Evolutionary conservation across 352 stramenopile species (phyloP).

Genomic region (Pythium oligandrum): DNA sequence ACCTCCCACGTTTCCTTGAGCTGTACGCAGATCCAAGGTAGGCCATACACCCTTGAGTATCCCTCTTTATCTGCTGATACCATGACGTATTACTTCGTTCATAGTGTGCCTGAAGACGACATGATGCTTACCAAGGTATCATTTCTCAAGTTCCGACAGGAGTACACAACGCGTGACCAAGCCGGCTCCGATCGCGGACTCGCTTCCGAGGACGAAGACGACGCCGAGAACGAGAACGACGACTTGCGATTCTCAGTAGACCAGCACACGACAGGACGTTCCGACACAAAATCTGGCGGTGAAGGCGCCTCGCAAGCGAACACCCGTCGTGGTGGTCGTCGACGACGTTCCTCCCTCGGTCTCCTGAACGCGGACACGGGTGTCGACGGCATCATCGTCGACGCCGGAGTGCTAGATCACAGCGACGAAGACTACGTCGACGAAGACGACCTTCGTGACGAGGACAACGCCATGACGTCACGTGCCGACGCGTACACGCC

Average conservation of each 20-base stretch:
- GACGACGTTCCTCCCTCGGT: background rate
- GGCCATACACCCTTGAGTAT: slow-evolving; percentile 1
- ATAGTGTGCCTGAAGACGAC: slow-evolving; percentile 18
- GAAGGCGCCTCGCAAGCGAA: background rate
- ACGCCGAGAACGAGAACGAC: slow-evolving; percentile 11
- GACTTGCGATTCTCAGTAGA: background rate
- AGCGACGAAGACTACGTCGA: slow-evolving; percentile 15
- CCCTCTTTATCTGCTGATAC: background rate
- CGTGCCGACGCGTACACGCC: background rate
- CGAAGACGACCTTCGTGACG: slow-evolving; percentile 4
- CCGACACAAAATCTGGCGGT: background rate
- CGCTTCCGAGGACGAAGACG: slow-evolving; percentile 33
- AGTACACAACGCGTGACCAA: slow-evolving; percentile 37
- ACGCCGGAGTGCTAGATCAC: slow-evolving; percentile 8
- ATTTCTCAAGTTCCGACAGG: slow-evolving; percentile 47
- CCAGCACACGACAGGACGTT: background rate
- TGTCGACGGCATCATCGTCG: slow-evolving; percentile 17
- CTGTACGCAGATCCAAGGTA: slow-evolving; percentile 33
- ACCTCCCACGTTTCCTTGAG: slow-evolving; percentile 54
- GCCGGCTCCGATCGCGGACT: slow-evolving; percentile 22
- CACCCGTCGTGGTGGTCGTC: background rate
- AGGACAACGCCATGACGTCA: background rate
- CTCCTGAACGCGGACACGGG: background rate
- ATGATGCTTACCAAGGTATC: slow-evolving; percentile 37
- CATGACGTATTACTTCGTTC: background rate